These are phyloP conservation scores for Tolypocladium guangdongense DNA, from an alignment of 2,329 filamentous ascomycete species.

Conservation along the genomic window DNA sequence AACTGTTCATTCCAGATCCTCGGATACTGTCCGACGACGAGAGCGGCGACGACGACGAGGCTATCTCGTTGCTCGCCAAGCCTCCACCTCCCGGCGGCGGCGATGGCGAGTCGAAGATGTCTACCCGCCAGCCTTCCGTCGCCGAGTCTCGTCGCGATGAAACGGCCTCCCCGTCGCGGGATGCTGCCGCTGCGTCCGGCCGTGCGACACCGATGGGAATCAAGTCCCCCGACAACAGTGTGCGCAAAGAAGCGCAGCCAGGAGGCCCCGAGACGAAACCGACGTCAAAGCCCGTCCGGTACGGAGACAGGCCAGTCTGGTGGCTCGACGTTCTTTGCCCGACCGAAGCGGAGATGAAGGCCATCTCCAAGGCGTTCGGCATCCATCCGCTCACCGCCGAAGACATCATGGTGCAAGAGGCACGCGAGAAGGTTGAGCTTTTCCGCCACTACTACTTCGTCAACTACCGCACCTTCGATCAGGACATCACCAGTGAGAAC, in stretches of 20 bases:
- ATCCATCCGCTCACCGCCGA: conserved; percentile 94
- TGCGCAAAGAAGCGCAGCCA: conserved; percentile 8
- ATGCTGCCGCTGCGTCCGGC: conserved; percentile 27
- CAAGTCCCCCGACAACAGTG: conserved; percentile 24
- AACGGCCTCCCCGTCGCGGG: conserved; percentile 17
- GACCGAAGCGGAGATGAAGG: conserved; percentile 91
- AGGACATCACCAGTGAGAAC: conserved; percentile 78
- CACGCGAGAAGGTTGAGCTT: conserved; percentile 93
- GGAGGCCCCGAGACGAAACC: conserved; percentile 9
- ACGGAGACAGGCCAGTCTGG: conserved; percentile 83
- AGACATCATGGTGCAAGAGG: conserved; percentile 95
- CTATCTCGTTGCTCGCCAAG: conserved; percentile 13
- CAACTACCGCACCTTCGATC: conserved; percentile 96
- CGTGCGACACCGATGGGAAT: conserved; percentile 35
- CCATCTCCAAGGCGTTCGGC: conserved; percentile 82
- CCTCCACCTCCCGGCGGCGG: conserved; percentile 10
- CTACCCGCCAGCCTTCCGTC: conserved; percentile 36
- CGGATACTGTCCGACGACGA: conserved; percentile 63
- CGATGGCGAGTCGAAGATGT: conserved; percentile 30
- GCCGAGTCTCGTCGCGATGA: conserved; percentile 18
- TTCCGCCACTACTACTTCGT: conserved; percentile 98
- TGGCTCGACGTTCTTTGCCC: conserved; percentile 91
- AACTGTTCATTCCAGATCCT: conserved; percentile 85
- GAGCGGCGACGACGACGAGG: conserved; percentile 46
- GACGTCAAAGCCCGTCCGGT: conserved; percentile 37